Evolutionary conservation across 2,329 filamentous ascomycete genomes (phyloP).

Genomic region (Aureobasidium sp.): DNA sequence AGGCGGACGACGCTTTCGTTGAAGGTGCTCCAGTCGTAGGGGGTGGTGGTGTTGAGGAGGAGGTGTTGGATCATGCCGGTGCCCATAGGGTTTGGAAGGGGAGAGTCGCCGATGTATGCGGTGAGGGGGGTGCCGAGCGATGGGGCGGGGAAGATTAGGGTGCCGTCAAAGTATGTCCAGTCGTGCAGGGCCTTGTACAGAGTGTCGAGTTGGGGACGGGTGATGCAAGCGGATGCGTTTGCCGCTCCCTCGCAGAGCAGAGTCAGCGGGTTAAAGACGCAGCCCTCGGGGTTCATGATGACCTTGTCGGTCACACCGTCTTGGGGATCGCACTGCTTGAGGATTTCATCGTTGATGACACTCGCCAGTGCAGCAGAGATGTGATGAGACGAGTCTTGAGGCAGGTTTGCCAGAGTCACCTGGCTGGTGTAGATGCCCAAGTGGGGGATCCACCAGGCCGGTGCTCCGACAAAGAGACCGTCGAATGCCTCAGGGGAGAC

Average conservation of each 20-base stretch:
- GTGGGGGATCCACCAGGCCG: slow-evolving; percentile 44
- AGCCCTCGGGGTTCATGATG: slow-evolving; percentile 37
- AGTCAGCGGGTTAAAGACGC: slow-evolving; percentile 32
- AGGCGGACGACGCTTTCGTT: slow-evolving; percentile 30
- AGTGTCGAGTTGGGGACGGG: slow-evolving; percentile 34
- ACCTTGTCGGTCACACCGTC: slow-evolving; percentile 43
- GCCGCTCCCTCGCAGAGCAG: slow-evolving; percentile 30
- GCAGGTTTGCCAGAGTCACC: slow-evolving; percentile 41
- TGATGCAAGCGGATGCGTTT: slow-evolving; percentile 37
- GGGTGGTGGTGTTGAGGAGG: slow-evolving; percentile 21
- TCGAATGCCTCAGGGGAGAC: slow-evolving; percentile 49
- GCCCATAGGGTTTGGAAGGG: not conserved
- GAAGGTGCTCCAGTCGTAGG: slow-evolving; percentile 37
- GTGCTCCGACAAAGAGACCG: slow-evolving; percentile 45
- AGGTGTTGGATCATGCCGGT: not conserved
- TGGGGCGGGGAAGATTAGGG: slow-evolving; percentile 33
- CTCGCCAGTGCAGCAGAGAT: slow-evolving; percentile 36
- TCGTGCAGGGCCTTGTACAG: slow-evolving; percentile 35
- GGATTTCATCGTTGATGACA: slow-evolving; percentile 35
- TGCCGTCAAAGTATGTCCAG: slow-evolving; percentile 33
- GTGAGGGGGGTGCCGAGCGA: slow-evolving; percentile 40
- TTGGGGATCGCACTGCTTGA: slow-evolving; percentile 43
- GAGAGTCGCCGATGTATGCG: slow-evolving; percentile 16
- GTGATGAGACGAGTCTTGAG: slow-evolving; percentile 35
- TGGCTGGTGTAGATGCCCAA: slow-evolving; percentile 38